Percentiles rank a stretch among this genome's conserved stretches.
These are phyloP conservation scores for Yarrowia porcina DNA, from an alignment of 805 yeast species.

Conservation along the genomic window DNA sequence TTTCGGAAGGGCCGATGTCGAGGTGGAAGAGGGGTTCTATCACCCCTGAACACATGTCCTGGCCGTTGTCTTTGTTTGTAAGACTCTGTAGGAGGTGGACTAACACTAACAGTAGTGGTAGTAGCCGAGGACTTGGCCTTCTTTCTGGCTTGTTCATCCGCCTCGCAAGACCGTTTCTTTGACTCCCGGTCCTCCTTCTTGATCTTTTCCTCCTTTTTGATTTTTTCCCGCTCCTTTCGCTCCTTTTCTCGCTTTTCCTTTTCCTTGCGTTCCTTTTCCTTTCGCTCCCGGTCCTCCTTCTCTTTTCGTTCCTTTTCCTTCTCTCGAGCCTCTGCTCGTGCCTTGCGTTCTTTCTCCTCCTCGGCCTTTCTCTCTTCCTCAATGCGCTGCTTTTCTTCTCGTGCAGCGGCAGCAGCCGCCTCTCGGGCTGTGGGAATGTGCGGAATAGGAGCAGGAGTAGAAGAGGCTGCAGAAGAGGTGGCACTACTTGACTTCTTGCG, in stretches of 20 bases:
- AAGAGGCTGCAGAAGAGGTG: background rate
- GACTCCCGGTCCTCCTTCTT: slow-evolving; percentile 15
- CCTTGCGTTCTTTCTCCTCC: slow-evolving; percentile 28
- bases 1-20: background rate
- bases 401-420: slow-evolving; percentile 25
- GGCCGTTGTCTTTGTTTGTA: background rate
- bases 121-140: background rate
- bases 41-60: background rate
- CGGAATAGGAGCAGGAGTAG: background rate
- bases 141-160: background rate
- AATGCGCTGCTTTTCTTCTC: slow-evolving; percentile 26
- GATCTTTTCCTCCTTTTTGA: background rate
- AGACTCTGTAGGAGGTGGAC: background rate
- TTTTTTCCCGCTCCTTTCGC: slow-evolving; percentile 15
- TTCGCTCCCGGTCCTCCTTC: slow-evolving; percentile 24
- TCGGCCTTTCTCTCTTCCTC: slow-evolving; percentile 27
- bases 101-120: background rate
- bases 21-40: background rate
- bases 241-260: slow-evolving; percentile 20
- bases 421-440: slow-evolving; percentile 24
- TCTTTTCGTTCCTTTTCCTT: slow-evolving; percentile 28
- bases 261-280: slow-evolving; percentile 11
- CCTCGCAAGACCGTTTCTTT: background rate
- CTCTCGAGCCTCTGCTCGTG: slow-evolving; percentile 22
- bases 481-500: slow-evolving; percentile 10